Percentiles rank a stretch among this genome's conserved stretches.
Conservation (phyloP, 345 rosid genomes). For the Gynandropsis gynandra region DNA sequence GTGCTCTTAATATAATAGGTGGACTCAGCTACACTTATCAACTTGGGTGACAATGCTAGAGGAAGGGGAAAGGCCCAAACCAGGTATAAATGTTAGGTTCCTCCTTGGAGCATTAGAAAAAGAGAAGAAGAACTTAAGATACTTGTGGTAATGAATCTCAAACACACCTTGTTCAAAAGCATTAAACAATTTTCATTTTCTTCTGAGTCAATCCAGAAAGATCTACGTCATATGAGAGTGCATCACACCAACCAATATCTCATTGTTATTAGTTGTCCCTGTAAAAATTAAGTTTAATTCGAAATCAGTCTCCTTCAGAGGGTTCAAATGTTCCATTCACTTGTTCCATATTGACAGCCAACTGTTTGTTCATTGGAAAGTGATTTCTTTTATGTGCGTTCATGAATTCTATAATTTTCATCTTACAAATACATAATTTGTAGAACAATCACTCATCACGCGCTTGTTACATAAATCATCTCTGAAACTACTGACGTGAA, state of each 20-base stretch:
- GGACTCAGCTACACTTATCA: constrained; percentile 22
- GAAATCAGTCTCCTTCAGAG: constrained; percentile 44
- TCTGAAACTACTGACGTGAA: too few relatives aligned
- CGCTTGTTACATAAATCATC: too few relatives aligned
- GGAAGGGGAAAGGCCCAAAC: constrained; percentile 24
- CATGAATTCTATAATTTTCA: too few relatives aligned
- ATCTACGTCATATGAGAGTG: constrained; percentile 39
- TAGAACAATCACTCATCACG: too few relatives aligned
- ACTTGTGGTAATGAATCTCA: constrained; percentile 32
- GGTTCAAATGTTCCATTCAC: too few relatives aligned
- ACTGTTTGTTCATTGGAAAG: too few relatives aligned
- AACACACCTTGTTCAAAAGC: constrained; percentile 37
- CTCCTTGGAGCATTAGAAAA: constrained; percentile 32
- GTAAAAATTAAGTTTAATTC: constrained; percentile 37
- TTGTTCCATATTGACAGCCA: too few relatives aligned
- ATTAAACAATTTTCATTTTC: constrained; percentile 30
- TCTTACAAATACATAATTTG: too few relatives aligned
- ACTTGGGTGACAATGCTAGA: constrained; percentile 30
- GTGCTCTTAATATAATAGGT: constrained; percentile 23
- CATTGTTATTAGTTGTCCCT: constrained; percentile 36
- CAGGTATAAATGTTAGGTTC: constrained; percentile 31
- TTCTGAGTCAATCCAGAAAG: constrained; percentile 53
- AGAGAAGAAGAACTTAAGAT: constrained; percentile 27
- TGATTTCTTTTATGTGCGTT: too few relatives aligned
- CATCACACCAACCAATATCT: constrained; percentile 33